These are phyloP conservation scores for Tetradesmus obliquus DNA, from an alignment of 139 green algal genomes.

Conservation along the genomic window DNA sequence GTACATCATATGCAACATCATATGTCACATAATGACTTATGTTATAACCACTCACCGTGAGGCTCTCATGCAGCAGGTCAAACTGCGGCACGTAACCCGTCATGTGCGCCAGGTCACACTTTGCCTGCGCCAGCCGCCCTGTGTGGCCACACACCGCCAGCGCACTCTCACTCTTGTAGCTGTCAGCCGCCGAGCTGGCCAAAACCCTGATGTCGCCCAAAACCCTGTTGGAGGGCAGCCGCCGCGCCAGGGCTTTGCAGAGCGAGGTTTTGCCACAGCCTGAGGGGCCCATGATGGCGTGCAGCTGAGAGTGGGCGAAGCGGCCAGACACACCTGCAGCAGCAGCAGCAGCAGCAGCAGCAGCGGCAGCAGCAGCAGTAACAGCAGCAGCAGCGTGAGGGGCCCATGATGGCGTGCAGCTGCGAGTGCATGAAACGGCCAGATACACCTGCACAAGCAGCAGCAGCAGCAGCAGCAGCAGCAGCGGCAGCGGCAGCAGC, in stretches of 20 bases:
- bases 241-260: constrained; percentile 28
- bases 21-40: too few species aligned
- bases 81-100: constrained; percentile 88
- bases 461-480: too few species aligned
- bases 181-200: too few species aligned
- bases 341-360: neutral
- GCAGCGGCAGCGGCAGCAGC: too few species aligned
- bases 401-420: too few species aligned
- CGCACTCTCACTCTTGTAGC: too few species aligned
- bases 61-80: constrained; percentile 75
- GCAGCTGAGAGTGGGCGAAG: neutral
- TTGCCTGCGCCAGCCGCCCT: neutral
- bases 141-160: too few species aligned
- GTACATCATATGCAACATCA: too few species aligned
- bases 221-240: neutral
- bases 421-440: too few species aligned
- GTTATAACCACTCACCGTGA: constrained; percentile 62
- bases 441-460: too few species aligned
- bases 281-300: constrained; percentile 20
- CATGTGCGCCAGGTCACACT: neutral
- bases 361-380: too few species aligned
- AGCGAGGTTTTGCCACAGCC: constrained; percentile 25
- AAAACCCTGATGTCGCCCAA: neutral
- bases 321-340: neutral
- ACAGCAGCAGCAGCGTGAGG: too few species aligned